Conservation (phyloP, 257 asterid genomes). For the Nicotiana noctiflora region DNA sequence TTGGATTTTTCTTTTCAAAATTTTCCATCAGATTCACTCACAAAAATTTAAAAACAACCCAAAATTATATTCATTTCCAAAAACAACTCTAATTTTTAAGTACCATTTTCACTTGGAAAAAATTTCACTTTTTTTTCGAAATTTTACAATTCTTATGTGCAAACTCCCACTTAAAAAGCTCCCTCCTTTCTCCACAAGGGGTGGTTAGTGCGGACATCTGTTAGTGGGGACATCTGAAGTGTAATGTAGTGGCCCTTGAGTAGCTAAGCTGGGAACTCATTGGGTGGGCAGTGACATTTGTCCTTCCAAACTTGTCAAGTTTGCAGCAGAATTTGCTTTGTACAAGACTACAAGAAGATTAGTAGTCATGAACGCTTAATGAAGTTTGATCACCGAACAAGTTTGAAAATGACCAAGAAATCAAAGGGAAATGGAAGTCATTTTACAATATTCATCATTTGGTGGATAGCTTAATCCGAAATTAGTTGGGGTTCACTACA, state of each 20-base stretch:
- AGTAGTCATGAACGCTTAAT: neutral
- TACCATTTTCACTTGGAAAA: too few relatives aligned
- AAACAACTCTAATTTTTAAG: too few relatives aligned
- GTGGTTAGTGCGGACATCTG: neutral
- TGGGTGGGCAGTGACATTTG: neutral
- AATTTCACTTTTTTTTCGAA: too few relatives aligned
- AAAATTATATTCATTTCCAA: too few relatives aligned
- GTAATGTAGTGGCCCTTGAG: neutral
- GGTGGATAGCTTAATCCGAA: neutral
- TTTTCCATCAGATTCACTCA: too few relatives aligned
- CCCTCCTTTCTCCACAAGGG: neutral
- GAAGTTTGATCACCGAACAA: neutral
- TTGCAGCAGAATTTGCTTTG: neutral
- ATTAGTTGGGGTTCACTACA: neutral
- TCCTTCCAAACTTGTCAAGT: neutral
- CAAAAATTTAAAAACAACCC: too few relatives aligned
- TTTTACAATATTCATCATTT: neutral
- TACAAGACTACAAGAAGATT: neutral
- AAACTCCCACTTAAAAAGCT: neutral
- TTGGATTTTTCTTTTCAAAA: too few relatives aligned
- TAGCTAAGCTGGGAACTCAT: neutral
- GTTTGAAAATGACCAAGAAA: neutral
- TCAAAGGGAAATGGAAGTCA: neutral
- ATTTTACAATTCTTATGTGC: too few relatives aligned
- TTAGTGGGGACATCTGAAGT: neutral